These are phyloP conservation scores for Psidium friedrichsthalianum DNA, from an alignment of 345 rosid genomes.

Conservation along the genomic window DNA sequence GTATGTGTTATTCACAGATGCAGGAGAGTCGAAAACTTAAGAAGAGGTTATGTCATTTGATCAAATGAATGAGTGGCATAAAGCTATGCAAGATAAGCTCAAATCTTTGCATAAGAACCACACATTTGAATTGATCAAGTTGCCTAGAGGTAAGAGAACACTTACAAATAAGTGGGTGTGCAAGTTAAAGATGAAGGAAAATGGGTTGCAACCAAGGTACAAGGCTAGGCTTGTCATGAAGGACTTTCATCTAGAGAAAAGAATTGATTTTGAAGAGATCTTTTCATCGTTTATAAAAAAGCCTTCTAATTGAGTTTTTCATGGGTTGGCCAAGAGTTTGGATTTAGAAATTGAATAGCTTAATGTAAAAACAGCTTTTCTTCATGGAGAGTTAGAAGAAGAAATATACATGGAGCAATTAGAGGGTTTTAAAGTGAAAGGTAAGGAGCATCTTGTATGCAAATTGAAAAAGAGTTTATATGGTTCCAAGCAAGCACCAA, in stretches of 20 bases:
- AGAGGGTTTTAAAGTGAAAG: neutral
- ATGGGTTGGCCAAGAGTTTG: neutral
- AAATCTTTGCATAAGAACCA: neutral
- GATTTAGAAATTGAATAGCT: neutral
- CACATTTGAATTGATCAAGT: neutral
- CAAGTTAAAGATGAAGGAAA: neutral
- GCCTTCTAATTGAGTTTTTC: too few relatives aligned
- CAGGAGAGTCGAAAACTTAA: neutral
- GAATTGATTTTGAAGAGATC: neutral
- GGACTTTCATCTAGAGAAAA: neutral
- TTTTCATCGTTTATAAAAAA: neutral
- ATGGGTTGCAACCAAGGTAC: neutral
- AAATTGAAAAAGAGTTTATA: too few relatives aligned
- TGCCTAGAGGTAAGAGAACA: neutral
- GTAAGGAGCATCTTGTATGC: too few relatives aligned
- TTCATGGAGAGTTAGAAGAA: neutral
- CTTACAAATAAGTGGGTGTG: neutral
- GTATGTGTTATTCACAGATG: too few relatives aligned
- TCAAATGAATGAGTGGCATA: neutral
- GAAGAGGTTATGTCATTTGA: neutral
- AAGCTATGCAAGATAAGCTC: neutral
- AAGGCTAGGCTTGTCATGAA: neutral
- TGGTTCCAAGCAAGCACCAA: too few relatives aligned
- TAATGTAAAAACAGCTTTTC: neutral
- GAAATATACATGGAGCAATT: too few relatives aligned